phyloP scores from a whole-genome alignment of 139 green algal genomes.

The Micractinium sp. region DNA sequence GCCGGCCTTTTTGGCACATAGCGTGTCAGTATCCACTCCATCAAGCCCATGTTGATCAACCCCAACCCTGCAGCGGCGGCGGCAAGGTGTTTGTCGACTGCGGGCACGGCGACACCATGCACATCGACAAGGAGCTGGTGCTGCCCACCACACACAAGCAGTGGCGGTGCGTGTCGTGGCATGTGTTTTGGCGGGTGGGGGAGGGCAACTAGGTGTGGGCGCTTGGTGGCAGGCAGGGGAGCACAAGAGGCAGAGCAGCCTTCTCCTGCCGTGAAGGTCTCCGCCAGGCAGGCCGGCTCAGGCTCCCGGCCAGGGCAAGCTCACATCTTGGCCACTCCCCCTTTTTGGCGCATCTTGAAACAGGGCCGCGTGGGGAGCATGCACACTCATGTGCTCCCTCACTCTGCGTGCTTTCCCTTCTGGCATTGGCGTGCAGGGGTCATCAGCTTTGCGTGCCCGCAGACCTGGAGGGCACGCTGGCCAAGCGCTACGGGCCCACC shows the following conservation, averaged over 20 bases:
- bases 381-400: background rate
- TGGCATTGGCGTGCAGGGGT: background rate
- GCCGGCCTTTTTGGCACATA: no score
- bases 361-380: no score
- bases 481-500: constrained; percentile 42
- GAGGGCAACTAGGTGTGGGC: no score
- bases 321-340: no score
- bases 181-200: background rate
- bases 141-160: constrained; percentile 41
- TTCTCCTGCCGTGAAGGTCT: no score
- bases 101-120: constrained; percentile 47
- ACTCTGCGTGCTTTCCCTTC: background rate
- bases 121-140: constrained; percentile 38
- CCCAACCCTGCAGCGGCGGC: background rate
- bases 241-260: no score
- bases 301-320: no score
- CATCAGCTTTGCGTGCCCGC: constrained; percentile 25
- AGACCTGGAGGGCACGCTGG: constrained; percentile 46
- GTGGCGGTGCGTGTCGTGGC: constrained; percentile 18
- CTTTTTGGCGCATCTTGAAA: no score
- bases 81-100: constrained; percentile 35
- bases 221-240: no score
- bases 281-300: no score
- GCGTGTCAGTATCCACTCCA: no score
- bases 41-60: no score